Evolutionary conservation across 2,329 filamentous ascomycete genomes (phyloP).

Genomic region (Aspergillus pseudonomiae): DNA sequence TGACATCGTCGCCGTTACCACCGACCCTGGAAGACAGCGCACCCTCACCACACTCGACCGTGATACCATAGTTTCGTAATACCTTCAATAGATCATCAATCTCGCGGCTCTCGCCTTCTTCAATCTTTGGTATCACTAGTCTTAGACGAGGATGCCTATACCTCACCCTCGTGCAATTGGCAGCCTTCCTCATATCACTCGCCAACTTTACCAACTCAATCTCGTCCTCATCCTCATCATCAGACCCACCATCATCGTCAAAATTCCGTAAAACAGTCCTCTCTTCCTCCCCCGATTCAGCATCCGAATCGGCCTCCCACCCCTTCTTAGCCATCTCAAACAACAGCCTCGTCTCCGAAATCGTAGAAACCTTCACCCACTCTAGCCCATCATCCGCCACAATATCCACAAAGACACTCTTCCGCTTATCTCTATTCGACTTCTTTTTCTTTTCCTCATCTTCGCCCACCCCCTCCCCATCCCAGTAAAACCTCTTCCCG

Average conservation of each 20-base stretch:
- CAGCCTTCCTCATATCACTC: constrained; percentile 60
- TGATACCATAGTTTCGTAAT: constrained; percentile 56
- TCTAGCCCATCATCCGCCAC: constrained; percentile 64
- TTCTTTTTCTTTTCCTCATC: constrained; percentile 25
- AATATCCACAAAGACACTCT: constrained; percentile 64
- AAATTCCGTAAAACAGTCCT: constrained; percentile 32
- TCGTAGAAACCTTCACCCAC: constrained; percentile 71
- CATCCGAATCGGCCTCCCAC: constrained; percentile 58
- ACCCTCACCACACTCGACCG: constrained; percentile 40
- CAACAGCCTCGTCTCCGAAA: constrained; percentile 65
- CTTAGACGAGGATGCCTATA: constrained; percentile 63
- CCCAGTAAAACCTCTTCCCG: constrained; percentile 58
- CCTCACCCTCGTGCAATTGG: constrained; percentile 58
- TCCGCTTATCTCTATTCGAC: constrained; percentile 47
- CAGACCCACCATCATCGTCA: constrained; percentile 43
- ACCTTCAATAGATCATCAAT: constrained; percentile 60
- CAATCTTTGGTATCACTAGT: constrained; percentile 64
- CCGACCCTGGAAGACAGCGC: constrained; percentile 14
- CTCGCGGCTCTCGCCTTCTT: constrained; percentile 52
- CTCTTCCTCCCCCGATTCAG: constrained; percentile 42
- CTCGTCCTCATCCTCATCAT: constrained; percentile 56
- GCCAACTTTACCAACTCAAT: constrained; percentile 64
- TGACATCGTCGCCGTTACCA: constrained; percentile 8
- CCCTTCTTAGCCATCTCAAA: constrained; percentile 72
- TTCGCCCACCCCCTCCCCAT: constrained; percentile 17